Evolutionary conservation across 2,329 filamentous ascomycete species (phyloP).

Genomic region (Fusarium metavorans): DNA sequence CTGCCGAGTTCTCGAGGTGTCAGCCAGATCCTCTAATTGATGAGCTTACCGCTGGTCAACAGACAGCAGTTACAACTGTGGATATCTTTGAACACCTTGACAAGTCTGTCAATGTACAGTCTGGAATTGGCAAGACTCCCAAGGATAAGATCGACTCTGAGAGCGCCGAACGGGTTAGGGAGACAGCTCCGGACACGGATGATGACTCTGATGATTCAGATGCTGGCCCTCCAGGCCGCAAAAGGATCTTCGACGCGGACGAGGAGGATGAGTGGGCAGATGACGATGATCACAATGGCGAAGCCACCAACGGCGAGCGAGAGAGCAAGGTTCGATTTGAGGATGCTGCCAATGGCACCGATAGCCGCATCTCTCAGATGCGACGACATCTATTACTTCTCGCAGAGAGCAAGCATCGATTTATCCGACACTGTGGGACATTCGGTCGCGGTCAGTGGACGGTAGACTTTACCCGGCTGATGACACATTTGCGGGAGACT

Average conservation of each 20-base stretch:
- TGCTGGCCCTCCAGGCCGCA: conserved; percentile 41
- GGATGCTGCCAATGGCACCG: conserved; percentile 55
- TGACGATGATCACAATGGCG: conserved; percentile 46
- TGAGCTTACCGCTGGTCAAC: conserved; percentile 46
- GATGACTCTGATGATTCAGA: conserved; percentile 53
- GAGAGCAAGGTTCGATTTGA: conserved; percentile 65
- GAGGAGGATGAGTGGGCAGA: conserved; percentile 49
- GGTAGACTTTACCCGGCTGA: conserved; percentile 82
- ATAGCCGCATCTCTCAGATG: conserved; percentile 68
- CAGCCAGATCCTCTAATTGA: conserved; percentile 64
- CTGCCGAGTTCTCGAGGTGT: conserved; percentile 76
- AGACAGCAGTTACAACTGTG: conserved; percentile 61
- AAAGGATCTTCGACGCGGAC: conserved; percentile 38
- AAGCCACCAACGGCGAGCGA: conserved; percentile 50
- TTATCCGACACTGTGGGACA: conserved; percentile 75
- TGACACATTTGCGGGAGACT: conserved; percentile 76
- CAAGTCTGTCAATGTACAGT: conserved; percentile 63
- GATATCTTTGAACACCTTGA: conserved; percentile 68
- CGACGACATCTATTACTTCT: conserved; percentile 81
- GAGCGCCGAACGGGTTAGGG: conserved; percentile 62
- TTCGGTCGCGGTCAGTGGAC: conserved; percentile 80
- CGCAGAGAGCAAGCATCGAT: conserved; percentile 75
- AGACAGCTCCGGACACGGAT: conserved; percentile 49
- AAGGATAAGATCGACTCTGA: conserved; percentile 60
- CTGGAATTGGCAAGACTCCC: conserved; percentile 68